These are phyloP conservation scores for Coriaria nepalensis DNA, from an alignment of 306 rosid species.

Conservation along the genomic window DNA sequence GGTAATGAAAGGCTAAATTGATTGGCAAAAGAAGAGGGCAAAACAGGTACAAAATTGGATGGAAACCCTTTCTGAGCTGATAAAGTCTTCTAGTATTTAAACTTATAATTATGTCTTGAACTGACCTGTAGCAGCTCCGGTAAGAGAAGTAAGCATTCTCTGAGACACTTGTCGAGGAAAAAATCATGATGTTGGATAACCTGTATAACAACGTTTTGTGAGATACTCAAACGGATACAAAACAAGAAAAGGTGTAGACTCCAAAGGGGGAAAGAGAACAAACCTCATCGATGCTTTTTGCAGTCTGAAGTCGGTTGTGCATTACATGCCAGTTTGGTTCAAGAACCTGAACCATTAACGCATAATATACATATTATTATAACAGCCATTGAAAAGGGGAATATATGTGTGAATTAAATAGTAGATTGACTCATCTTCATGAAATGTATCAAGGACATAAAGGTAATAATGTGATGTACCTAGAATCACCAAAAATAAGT, in stretches of 20 bases:
- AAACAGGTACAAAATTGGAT: too few relatives aligned
- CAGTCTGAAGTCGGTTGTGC: constrained; percentile 75
- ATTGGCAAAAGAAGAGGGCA: too few relatives aligned
- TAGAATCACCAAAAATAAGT: too few relatives aligned
- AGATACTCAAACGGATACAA: constrained; percentile 8
- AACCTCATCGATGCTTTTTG: constrained; percentile 94
- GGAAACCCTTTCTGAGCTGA: too few relatives aligned
- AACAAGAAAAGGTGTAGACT: too few relatives aligned
- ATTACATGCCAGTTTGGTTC: constrained; percentile 96
- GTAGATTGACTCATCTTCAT: not conserved
- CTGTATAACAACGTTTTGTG: constrained; percentile 39
- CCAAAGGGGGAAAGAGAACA: constrained; percentile 3
- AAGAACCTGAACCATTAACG: constrained; percentile 81
- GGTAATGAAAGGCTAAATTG: constrained; percentile 4
- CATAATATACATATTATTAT: too few relatives aligned
- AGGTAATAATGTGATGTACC: not conserved
- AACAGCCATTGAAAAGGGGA: too few relatives aligned
- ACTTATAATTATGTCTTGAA: too few relatives aligned
- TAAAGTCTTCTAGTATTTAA: too few relatives aligned
- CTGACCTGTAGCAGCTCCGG: constrained; percentile 90
- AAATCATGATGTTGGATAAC: constrained; percentile 89
- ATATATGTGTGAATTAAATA: too few relatives aligned
- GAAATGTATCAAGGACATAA: not conserved
- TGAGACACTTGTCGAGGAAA: constrained; percentile 85
- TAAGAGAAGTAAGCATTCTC: constrained; percentile 87